phyloP scores from a whole-genome alignment of 805 yeast species.

The Naumovozyma castellii region DNA sequence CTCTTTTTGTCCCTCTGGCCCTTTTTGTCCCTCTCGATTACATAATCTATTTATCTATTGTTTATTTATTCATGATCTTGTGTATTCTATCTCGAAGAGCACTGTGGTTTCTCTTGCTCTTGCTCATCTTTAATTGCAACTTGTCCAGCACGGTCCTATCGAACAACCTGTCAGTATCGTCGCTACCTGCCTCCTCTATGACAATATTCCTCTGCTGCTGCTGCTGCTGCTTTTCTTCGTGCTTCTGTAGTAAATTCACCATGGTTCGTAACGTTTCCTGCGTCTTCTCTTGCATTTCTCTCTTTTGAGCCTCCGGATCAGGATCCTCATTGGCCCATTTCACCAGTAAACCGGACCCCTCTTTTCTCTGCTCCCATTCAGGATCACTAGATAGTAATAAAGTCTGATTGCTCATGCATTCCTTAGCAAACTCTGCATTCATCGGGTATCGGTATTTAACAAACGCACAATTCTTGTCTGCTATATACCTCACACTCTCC shows the following conservation, averaged over 20 bases:
- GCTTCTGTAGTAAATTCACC: constrained; percentile 2
- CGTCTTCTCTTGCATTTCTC: constrained; percentile 22
- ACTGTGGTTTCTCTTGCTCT: too few species aligned
- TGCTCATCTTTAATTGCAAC: too few species aligned
- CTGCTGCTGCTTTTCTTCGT: too few species aligned
- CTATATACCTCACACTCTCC: constrained; percentile 53
- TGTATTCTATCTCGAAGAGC: too few species aligned
- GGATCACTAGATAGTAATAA: constrained; percentile 34
- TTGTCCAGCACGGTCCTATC: too few species aligned
- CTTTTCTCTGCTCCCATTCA: constrained; percentile 51
- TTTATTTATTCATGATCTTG: too few species aligned
- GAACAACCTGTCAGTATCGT: too few species aligned
- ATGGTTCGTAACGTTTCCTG: constrained; percentile 17
- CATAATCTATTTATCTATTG: too few species aligned
- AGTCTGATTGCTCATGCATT: constrained; percentile 83
- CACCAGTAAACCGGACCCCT: constrained; percentile 33
- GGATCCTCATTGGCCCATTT: constrained; percentile 92
- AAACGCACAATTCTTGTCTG: constrained; percentile 64
- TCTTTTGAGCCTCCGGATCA: constrained; percentile 40
- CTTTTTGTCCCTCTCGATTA: too few species aligned
- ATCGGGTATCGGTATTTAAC: constrained; percentile 58
- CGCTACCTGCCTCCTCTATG: too few species aligned
- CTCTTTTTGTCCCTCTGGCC: too few species aligned
- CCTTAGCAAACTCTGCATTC: constrained; percentile 90
- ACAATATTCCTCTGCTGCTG: too few species aligned